These are phyloP conservation scores for Melampsora larici-populina DNA, from an alignment of 1,284 basidiomycete species.

Conservation along the genomic window DNA sequence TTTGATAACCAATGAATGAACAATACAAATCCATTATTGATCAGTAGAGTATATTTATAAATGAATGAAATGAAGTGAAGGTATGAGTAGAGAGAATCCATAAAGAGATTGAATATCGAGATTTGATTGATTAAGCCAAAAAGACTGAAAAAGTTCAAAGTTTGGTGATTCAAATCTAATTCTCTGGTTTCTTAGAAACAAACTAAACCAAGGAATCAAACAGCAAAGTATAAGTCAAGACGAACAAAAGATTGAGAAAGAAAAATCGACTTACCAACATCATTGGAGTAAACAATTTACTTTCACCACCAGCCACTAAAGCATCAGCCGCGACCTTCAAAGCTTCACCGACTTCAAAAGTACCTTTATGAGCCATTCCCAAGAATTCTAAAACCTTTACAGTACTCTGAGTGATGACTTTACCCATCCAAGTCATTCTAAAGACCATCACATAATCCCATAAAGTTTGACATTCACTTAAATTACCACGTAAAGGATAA, in stretches of 20 bases:
- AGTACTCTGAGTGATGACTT: slow-evolving; percentile 75
- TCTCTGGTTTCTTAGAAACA: slow-evolving; percentile 2
- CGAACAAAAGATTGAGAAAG: not conserved
- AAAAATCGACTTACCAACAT: slow-evolving; percentile 46
- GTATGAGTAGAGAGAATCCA: not conserved
- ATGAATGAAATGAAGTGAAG: not conserved
- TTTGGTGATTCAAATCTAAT: not conserved
- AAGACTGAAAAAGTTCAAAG: not conserved
- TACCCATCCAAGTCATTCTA: slow-evolving; percentile 82
- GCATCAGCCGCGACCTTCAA: slow-evolving; percentile 77
- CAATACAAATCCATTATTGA: not conserved
- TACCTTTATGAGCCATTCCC: slow-evolving; percentile 85
- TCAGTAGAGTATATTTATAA: not conserved
- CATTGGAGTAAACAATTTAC: slow-evolving; percentile 64
- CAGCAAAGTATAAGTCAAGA: not conserved
- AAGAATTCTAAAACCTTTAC: slow-evolving; percentile 75
- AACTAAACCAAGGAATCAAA: not conserved
- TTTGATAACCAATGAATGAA: not conserved
- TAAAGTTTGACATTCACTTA: slow-evolving; percentile 82
- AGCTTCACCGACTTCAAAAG: slow-evolving; percentile 81
- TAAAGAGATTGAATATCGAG: not conserved
- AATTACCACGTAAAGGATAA: slow-evolving; percentile 91
- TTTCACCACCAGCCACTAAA: slow-evolving; percentile 77
- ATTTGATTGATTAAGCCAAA: not conserved
- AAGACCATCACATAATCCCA: slow-evolving; percentile 67